These are phyloP conservation scores for Begonia peltatifolia DNA, from an alignment of 306 rosid species.

Conservation along the genomic window DNA sequence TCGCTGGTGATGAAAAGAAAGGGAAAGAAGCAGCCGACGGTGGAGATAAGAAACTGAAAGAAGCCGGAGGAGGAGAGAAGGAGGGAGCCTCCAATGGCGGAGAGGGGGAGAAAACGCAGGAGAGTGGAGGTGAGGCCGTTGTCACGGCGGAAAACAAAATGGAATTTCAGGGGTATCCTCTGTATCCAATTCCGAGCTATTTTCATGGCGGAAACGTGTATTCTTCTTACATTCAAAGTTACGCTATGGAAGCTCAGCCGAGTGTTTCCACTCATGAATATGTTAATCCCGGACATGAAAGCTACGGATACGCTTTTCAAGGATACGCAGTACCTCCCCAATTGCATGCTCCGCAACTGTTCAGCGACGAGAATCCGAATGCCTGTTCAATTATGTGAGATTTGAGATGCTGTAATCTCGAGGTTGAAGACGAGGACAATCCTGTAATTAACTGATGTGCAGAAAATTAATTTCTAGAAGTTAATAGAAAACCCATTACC, in stretches of 20 bases:
- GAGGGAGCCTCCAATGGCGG: conserved; percentile 2
- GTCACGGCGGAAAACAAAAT: conserved; percentile 35
- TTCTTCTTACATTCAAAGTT: conserved; percentile 13
- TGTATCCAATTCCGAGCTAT: conserved; percentile 14
- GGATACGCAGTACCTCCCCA: conserved; percentile 19
- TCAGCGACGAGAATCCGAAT: conserved; percentile 88
- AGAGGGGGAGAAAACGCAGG: conserved; percentile 11
- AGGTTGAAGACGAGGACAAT: too few relatives aligned
- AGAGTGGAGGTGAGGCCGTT: conserved; percentile 2
- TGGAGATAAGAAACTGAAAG: neutral
- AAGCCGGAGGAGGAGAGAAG: too few relatives aligned
- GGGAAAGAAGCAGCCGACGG: conserved; percentile 13
- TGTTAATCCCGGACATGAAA: conserved; percentile 21
- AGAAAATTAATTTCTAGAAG: too few relatives aligned
- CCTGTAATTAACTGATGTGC: too few relatives aligned
- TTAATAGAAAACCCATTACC: too few relatives aligned
- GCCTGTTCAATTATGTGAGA: conserved; percentile 75
- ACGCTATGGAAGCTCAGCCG: conserved; percentile 37
- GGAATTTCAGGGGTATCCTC: conserved; percentile 37
- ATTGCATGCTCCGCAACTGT: conserved; percentile 31
- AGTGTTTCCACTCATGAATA: conserved; percentile 19
- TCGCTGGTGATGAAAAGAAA: too few relatives aligned
- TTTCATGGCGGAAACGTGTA: conserved; percentile 16
- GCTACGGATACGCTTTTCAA: conserved; percentile 12
- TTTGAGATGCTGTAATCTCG: too few relatives aligned